phyloP scores from a whole-genome alignment of 202 grass and related monocot genomes.

The Schoenoplectus tabernaemontani region DNA sequence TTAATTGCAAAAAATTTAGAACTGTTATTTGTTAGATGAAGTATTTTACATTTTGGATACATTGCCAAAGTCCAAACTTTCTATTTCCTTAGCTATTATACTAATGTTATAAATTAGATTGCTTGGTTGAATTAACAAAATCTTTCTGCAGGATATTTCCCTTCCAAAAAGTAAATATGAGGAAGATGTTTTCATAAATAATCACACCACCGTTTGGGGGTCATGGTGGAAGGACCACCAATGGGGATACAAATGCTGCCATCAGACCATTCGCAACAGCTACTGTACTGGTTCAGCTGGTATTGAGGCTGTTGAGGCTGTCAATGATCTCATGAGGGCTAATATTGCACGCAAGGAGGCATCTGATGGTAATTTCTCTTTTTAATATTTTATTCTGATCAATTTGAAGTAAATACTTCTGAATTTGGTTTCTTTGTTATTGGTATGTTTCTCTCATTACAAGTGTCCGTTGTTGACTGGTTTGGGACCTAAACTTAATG shows the following conservation, averaged over 20 bases:
- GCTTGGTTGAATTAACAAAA: not conserved
- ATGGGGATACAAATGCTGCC: slow-evolving; percentile 97
- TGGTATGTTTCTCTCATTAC: not conserved
- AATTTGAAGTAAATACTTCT: not conserved
- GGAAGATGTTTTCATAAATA: slow-evolving; percentile 87
- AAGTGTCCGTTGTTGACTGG: not conserved
- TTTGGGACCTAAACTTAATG: too few relatives aligned
- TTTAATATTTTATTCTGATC: not conserved
- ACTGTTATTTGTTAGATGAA: not conserved
- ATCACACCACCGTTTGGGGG: slow-evolving; percentile 87
- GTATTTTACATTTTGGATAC: not conserved
- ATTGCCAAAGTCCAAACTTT: not conserved
- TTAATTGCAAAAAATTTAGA: not conserved
- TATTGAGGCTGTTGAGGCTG: slow-evolving; percentile 88
- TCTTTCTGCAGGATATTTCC: slow-evolving; percentile 46
- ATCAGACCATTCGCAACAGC: slow-evolving; percentile 71
- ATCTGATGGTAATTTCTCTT: slow-evolving; percentile 39
- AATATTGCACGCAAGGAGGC: slow-evolving; percentile 92
- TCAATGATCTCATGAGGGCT: slow-evolving; percentile 72
- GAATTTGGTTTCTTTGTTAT: not conserved
- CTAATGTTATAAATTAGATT: not conserved
- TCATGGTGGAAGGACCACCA: slow-evolving; percentile 99
- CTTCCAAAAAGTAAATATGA: slow-evolving; percentile 95
- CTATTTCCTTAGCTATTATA: not conserved
- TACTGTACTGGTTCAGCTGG: slow-evolving; percentile 87